Evolutionary conservation across 495 filamentous ascomycete species (phyloP).

Genomic region (Acidiella bohemica): DNA sequence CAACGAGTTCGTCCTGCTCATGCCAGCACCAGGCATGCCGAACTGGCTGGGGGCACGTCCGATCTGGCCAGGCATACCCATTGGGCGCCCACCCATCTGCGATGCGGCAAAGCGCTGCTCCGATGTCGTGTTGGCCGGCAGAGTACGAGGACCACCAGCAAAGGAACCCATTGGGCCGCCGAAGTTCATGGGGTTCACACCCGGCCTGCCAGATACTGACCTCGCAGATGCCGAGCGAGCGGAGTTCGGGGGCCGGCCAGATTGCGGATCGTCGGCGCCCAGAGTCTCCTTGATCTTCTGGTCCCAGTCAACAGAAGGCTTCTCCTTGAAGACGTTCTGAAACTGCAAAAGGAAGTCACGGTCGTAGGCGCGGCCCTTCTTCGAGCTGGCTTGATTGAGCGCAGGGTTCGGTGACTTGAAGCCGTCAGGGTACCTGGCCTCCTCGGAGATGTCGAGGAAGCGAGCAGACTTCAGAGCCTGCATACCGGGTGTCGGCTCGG

Average conservation of each 20-base stretch:
- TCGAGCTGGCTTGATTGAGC: conserved; percentile 59
- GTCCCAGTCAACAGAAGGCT: conserved; percentile 84
- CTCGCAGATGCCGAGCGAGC: conserved; percentile 41
- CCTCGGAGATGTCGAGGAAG: conserved; percentile 56
- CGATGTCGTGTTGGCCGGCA: conserved; percentile 58
- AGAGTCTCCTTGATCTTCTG: conserved; percentile 70
- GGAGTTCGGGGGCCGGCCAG: conserved; percentile 45
- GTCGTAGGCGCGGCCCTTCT: conserved; percentile 81
- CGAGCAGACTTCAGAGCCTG: conserved; percentile 80
- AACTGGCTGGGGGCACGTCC: conserved; percentile 26
- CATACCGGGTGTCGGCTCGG: conserved; percentile 81
- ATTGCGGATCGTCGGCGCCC: conserved; percentile 53
- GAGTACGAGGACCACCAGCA: conserved; percentile 34
- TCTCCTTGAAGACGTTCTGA: conserved; percentile 84
- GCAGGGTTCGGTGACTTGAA: conserved; percentile 82
- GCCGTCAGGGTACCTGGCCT: conserved; percentile 57
- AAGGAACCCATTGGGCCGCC: conserved; percentile 61
- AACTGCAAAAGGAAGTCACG: conserved; percentile 95
- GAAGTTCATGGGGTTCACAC: conserved; percentile 25
- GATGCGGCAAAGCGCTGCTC: conserved; percentile 45
- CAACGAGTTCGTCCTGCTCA: conserved; percentile 44
- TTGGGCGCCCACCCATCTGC: conserved; percentile 36
- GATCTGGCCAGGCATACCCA: conserved; percentile 44
- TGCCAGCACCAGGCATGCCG: conserved; percentile 17
- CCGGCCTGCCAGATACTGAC: conserved; percentile 34